Base-by-base conservation (phyloP, 2,329 filamentous ascomycete genomes). In the Stylonectria norvegica region DNA sequence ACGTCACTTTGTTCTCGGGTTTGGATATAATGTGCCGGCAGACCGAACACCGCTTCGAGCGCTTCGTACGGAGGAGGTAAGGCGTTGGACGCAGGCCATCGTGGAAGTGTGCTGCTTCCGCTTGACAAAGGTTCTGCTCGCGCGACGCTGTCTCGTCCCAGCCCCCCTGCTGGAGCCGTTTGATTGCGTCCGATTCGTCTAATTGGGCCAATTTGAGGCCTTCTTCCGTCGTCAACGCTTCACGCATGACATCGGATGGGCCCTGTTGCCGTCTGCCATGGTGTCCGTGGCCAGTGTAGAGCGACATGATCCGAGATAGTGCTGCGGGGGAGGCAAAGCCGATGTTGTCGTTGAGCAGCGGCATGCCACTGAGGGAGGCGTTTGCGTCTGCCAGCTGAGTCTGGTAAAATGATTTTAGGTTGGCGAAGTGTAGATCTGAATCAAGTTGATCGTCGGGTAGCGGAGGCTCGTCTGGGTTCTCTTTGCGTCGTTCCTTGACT, bases 11-110 rank as follows among this genome's bases (percentile, higher is more conserved):
- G 43, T 83, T 79, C 65, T 98, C 93, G 11, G 91, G 93, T 62
- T 95, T 94, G 46, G 89, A 86, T 53, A 98, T 85, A 60, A 97
- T 96, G 68, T 97, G 91, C 10, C 93, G 85, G 67, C 93, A 98
- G 9, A 84, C 78, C 36, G 88, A 85, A 65, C 93, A 98, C 32
- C 93, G 87, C 68, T 96, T 97, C 15, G 89, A 89, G 25, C 91
- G 85, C 61, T 96, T 96, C 0, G 91, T 95, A 41, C 89, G 84
- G 11, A 98, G 79, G 2, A 94, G 76, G 12, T 86, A 85, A 0
- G 90, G 84, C 11, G 90, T 76, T 0, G 93, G 93, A 19, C 88
- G 83, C 5, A 97, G 78, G 15, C 91, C 80, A 38, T 83, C 76
- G 2, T 79, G 67, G 59, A 93, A 90, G 5, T 77, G 79, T 2